Evolutionary conservation across 169 alveolate species (phyloP).

Genomic region (Plasmodium gallinaceum): DNA sequence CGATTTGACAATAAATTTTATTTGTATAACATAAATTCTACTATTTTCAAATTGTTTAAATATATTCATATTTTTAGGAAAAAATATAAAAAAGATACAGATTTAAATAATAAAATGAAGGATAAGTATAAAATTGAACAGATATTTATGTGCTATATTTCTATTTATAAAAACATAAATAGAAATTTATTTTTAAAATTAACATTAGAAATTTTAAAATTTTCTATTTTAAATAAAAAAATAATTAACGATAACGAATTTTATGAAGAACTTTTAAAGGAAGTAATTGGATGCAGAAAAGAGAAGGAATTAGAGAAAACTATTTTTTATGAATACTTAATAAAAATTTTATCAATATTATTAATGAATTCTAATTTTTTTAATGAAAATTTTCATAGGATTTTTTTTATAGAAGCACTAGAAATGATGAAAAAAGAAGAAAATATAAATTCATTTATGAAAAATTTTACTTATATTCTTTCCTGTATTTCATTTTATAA

Average conservation of each 20-base stretch:
- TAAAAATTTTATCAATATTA: conserved; percentile 46
- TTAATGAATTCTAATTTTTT: conserved; percentile 33
- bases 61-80: conserved; percentile 61
- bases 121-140: conserved; percentile 40
- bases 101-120: background rate
- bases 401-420: conserved; percentile 45
- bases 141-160: conserved; percentile 60
- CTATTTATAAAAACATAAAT: conserved; percentile 38
- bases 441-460: conserved; percentile 34
- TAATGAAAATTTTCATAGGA: conserved; percentile 27
- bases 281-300: conserved; percentile 31
- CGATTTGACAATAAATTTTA: conserved; percentile 39
- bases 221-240: conserved; percentile 24
- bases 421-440: conserved; percentile 33
- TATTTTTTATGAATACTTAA: conserved; percentile 32
- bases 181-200: conserved; percentile 54
- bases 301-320: conserved; percentile 28
- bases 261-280: conserved; percentile 45
- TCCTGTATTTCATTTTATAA: conserved; percentile 74
- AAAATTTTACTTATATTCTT: conserved; percentile 60
- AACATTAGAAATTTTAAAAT: conserved; percentile 38
- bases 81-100: background rate
- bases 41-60: conserved; percentile 48
- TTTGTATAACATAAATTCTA: conserved; percentile 34
- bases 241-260: conserved; percentile 24